phyloP scores from a whole-genome alignment of 208 protist genomes.

The Acanthamoeba culbertsoni region DNA sequence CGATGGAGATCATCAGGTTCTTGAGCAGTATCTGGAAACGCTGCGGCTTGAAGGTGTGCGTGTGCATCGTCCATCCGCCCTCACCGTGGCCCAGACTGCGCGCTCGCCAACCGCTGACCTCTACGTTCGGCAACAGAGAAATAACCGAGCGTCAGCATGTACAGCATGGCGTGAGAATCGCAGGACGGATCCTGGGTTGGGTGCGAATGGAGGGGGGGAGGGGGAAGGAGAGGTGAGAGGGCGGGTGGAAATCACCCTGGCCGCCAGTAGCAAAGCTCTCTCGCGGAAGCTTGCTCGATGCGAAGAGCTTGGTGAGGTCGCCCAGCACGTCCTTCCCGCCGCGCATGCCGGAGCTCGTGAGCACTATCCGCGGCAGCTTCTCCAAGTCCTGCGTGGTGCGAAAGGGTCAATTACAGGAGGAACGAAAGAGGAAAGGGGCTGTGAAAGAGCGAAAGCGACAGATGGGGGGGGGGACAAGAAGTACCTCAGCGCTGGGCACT shows the following conservation, averaged over 20 bases:
- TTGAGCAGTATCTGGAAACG: conserved; percentile 11
- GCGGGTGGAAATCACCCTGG: not conserved
- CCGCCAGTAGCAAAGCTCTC: not conserved
- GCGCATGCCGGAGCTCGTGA: not conserved
- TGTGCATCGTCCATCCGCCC: not conserved
- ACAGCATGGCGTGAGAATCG: too few species aligned
- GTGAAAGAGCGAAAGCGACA: not conserved
- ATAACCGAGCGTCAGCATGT: too few species aligned
- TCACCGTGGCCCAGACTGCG: not conserved
- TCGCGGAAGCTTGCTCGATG: not conserved
- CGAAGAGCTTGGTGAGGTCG: not conserved
- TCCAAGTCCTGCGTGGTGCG: not conserved
- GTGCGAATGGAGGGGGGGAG: not conserved
- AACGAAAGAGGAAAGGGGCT: not conserved
- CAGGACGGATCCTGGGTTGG: not conserved
- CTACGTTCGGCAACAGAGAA: not conserved
- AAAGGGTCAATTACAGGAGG: not conserved
- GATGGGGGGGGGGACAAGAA: not conserved
- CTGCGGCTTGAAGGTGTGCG: conserved; percentile 3
- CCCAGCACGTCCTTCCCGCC: not conserved
- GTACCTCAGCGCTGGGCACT: not conserved
- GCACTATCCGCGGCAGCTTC: not conserved
- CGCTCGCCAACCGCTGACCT: not conserved
- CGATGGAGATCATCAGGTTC: conserved; percentile 4
- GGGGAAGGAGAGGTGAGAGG: not conserved